phyloP scores from a whole-genome alignment of 345 rosid genomes.

The Lepidium africanum region DNA sequence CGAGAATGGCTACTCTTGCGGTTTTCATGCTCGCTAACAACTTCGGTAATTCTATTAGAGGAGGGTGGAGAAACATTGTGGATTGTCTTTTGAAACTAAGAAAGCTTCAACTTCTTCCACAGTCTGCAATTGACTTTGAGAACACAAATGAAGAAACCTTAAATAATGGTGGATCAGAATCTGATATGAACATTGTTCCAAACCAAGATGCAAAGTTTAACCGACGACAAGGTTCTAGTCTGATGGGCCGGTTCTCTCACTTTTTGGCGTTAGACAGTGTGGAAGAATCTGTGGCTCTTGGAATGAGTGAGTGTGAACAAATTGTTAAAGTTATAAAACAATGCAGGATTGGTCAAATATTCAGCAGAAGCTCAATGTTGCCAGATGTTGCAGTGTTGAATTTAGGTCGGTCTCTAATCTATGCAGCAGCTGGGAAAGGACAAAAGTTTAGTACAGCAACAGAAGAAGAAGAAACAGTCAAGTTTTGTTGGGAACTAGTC shows the following conservation, averaged over 20 bases:
- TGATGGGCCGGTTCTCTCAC: slow-evolving; percentile 59
- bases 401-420: slow-evolving; percentile 74
- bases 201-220: slow-evolving; percentile 39
- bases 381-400: slow-evolving; percentile 49
- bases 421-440: slow-evolving; percentile 90
- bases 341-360: slow-evolving; percentile 68
- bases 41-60: slow-evolving; percentile 70
- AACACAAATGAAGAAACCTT: slow-evolving; percentile 18
- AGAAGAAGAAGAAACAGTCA: slow-evolving; percentile 87
- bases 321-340: slow-evolving; percentile 78
- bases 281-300: slow-evolving; percentile 71
- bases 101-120: slow-evolving; percentile 84
- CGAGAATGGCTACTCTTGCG: slow-evolving; percentile 86
- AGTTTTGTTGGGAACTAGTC: slow-evolving; percentile 80
- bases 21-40: slow-evolving; percentile 77
- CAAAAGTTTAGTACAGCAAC: slow-evolving; percentile 83
- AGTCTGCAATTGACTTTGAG: slow-evolving; percentile 56
- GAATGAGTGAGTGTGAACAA: slow-evolving; percentile 84
- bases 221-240: slow-evolving; percentile 28
- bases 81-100: slow-evolving; percentile 84
- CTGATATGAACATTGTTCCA: slow-evolving; percentile 26
- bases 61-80: slow-evolving; percentile 88
- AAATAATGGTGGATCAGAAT: slow-evolving; percentile 36
- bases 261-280: slow-evolving; percentile 64
- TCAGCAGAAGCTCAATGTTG: slow-evolving; percentile 48